These are phyloP conservation scores for Metrosideros polymorpha DNA, from an alignment of 441 rosid genomes.

Conservation along the genomic window DNA sequence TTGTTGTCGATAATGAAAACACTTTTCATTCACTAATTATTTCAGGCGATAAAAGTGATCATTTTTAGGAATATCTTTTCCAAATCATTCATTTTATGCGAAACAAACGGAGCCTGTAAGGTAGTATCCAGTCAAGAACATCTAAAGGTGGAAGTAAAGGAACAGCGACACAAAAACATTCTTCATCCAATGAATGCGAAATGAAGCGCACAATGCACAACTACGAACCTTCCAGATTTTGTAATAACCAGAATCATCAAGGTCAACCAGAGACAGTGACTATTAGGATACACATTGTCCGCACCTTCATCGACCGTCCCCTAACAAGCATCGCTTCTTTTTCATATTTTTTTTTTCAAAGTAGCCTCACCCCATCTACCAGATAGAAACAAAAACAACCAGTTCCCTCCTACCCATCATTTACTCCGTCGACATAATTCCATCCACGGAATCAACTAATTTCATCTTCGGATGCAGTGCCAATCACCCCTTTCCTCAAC, in stretches of 20 bases:
- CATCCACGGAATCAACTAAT: background rate
- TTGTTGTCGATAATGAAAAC: no score
- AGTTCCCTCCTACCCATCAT: background rate
- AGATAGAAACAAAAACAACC: background rate
- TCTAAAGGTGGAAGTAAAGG: background rate
- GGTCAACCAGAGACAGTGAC: background rate
- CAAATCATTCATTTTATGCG: no score
- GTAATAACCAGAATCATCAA: background rate
- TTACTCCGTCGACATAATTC: background rate
- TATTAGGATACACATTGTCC: fast-evolving
- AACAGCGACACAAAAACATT: background rate
- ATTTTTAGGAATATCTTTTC: no score
- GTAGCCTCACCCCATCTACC: background rate
- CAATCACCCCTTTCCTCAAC: background rate
- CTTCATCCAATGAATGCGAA: background rate
- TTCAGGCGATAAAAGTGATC: no score
- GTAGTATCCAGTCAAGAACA: no score
- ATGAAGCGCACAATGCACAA: background rate
- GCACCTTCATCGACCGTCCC: background rate
- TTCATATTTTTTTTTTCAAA: background rate
- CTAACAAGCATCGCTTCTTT: background rate
- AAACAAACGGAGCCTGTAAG: no score
- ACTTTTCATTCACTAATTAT: no score
- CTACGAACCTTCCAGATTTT: fast-evolving
- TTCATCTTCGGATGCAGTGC: background rate